These are phyloP conservation scores for Suhomyces guaymorum DNA, from an alignment of 1,139 yeast species.

Conservation along the genomic window DNA sequence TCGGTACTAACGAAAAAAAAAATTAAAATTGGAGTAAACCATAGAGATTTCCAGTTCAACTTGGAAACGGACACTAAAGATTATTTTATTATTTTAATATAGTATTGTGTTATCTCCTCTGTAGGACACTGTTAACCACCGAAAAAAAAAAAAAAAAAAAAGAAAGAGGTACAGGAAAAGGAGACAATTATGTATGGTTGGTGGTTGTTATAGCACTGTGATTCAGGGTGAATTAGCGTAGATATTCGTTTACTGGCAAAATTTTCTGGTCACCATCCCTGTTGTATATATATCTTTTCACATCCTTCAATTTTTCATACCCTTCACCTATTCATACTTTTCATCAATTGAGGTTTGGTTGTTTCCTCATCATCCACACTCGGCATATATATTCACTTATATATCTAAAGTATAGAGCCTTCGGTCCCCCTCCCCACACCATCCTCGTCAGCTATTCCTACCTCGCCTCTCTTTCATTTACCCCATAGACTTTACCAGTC, in stretches of 20 bases:
- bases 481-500: slow-evolving; percentile 1
- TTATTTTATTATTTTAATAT: slow-evolving; percentile 9
- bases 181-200: slow-evolving; percentile 12
- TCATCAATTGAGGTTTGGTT: slow-evolving; percentile 10
- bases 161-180: slow-evolving; percentile 12
- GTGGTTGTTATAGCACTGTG: slow-evolving; percentile 14
- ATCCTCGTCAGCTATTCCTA: too few species aligned
- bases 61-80: slow-evolving; percentile 7
- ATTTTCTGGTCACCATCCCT: slow-evolving; percentile 7
- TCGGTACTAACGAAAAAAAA: slow-evolving; percentile 3
- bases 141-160: slow-evolving; percentile 13
- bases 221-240: slow-evolving; percentile 12
- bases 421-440: too few species aligned
- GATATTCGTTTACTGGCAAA: slow-evolving; percentile 5
- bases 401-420: slow-evolving; percentile 5
- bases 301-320: slow-evolving; percentile 3
- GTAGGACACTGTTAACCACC: slow-evolving; percentile 2
- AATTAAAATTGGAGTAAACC: slow-evolving; percentile 3
- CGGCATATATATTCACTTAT: slow-evolving; percentile 6
- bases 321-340: slow-evolving; percentile 6
- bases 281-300: slow-evolving; percentile 12
- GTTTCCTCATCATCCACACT: slow-evolving; percentile 2
- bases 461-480: slow-evolving; percentile 1
- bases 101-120: slow-evolving; percentile 10
- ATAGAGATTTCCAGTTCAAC: slow-evolving; percentile 10